Evolutionary conservation across 2,329 filamentous ascomycete species (phyloP).

Genomic region (Trichophyton verrucosum): DNA sequence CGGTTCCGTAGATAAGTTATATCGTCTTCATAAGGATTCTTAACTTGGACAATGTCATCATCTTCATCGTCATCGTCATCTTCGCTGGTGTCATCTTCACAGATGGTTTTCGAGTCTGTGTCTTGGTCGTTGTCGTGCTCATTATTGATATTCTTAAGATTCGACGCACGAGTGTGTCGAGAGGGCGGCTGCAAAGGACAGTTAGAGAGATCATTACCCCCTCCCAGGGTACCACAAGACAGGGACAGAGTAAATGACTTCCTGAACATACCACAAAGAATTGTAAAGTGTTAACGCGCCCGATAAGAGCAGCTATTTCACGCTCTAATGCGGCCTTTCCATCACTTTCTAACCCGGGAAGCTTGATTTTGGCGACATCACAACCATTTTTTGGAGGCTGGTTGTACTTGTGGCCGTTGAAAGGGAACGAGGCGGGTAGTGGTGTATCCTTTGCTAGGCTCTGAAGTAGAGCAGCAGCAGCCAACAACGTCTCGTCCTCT

Average conservation of each 20-base stretch:
- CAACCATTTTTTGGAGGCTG: conserved; percentile 36
- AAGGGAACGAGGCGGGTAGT: conserved; percentile 18
- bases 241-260: not conserved
- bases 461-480: conserved; percentile 35
- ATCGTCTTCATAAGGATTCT: conserved; percentile 62
- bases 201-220: not conserved
- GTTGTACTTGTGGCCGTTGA: conserved; percentile 18
- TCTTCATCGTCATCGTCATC: conserved; percentile 23
- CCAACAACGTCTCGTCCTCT: conserved; percentile 37
- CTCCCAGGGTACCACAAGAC: not conserved
- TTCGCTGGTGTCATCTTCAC: conserved; percentile 21
- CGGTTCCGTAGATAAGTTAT: conserved; percentile 78
- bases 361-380: conserved; percentile 45
- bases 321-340: conserved; percentile 70
- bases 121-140: conserved; percentile 17
- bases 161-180: conserved; percentile 27
- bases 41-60: conserved; percentile 35
- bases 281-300: conserved; percentile 72
- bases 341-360: conserved; percentile 63
- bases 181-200: conserved; percentile 24
- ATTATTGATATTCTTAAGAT: conserved; percentile 23
- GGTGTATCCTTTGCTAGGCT: conserved; percentile 34
- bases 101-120: not conserved
- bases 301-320: conserved; percentile 66
- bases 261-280: conserved; percentile 49